Percentiles rank a stretch among this genome's conserved stretches.
phyloP scores from a whole-genome alignment of 306 rosid species.

The Inga leiocalycina region DNA sequence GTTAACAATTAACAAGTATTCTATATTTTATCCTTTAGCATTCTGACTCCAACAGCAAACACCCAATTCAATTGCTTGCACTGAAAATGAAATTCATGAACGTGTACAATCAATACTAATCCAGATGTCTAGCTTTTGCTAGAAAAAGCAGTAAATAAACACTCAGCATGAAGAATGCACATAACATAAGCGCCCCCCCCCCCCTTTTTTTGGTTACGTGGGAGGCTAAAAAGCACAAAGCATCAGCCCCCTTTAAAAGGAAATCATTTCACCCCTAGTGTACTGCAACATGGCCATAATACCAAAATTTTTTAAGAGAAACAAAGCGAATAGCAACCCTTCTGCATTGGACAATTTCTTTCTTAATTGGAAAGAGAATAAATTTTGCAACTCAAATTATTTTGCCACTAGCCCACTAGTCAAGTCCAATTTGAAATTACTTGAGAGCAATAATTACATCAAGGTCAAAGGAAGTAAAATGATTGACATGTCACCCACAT shows the following conservation, averaged over 20 bases:
- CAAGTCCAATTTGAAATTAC: neutral
- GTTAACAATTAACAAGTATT: neutral
- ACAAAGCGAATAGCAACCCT: neutral
- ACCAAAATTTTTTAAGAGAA: neutral
- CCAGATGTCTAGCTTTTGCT: neutral
- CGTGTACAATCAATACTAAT: neutral
- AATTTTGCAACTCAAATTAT: neutral
- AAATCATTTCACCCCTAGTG: neutral
- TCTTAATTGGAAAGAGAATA: neutral
- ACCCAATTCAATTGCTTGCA: conserved; percentile 3
- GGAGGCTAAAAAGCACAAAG: too few relatives aligned
- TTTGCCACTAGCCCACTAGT: neutral
- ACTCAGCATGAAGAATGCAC: neutral
- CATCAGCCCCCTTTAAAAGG: neutral
- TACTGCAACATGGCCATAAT: neutral
- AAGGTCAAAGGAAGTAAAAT: neutral
- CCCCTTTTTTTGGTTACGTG: neutral
- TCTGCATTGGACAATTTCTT: neutral
- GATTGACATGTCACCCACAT: neutral
- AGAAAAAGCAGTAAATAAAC: neutral
- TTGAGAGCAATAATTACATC: neutral
- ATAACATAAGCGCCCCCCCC: neutral
- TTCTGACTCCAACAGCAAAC: neutral
- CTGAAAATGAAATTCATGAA: neutral
- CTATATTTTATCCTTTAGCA: neutral